Evolutionary conservation across 2,329 filamentous ascomycete species (phyloP), one percentile per base, ranked within the genome.

Genomic region (Phoma sp.): DNA sequence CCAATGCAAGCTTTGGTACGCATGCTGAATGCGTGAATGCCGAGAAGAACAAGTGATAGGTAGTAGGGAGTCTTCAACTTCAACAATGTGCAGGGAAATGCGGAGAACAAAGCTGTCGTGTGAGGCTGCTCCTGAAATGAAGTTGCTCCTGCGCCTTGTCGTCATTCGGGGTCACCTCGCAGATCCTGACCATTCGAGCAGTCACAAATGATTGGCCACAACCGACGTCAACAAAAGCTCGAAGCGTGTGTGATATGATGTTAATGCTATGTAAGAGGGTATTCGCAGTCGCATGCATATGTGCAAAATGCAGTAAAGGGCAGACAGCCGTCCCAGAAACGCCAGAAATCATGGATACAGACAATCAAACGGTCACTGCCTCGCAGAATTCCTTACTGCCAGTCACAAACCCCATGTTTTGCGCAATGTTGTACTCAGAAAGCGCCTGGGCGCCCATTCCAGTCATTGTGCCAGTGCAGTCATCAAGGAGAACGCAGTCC

Each of bases 401-500:
- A 1, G 73, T 74, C 6, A 78, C 76, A 53, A 78, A 78, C 21
- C 76, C 76, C 72, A 78, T 75, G 60, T 78, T 78, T 17, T 72
- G 76, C 7, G 74, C 70, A 38, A 77, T 70, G 46, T 78, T 76
- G 54, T 77, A 76, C 45, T 78, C 75, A 35, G 73, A 69, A 12
- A 78, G 65, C 41, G 68, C 74, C 49, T 77, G 74, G 2, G 77
- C 76, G 17, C 72, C 72, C 31, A 72, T 56, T 12, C 70, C 71
- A 1, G 76, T 77, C 75, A 77, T 76, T 0, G 76, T 78, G 8
- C 74, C 76, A 2, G 75, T 75, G 58, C 75, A 78, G 60, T 78
- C 76, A 51, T 67, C 61, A 37, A 78, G 62, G 17, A 78, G 64
- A 38, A 78, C 67, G 68, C 75, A 77, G 51, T 78, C 76, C 73